Conservation (phyloP, 495 filamentous ascomycete species). For the Chaetomidium leptoderma region DNA sequence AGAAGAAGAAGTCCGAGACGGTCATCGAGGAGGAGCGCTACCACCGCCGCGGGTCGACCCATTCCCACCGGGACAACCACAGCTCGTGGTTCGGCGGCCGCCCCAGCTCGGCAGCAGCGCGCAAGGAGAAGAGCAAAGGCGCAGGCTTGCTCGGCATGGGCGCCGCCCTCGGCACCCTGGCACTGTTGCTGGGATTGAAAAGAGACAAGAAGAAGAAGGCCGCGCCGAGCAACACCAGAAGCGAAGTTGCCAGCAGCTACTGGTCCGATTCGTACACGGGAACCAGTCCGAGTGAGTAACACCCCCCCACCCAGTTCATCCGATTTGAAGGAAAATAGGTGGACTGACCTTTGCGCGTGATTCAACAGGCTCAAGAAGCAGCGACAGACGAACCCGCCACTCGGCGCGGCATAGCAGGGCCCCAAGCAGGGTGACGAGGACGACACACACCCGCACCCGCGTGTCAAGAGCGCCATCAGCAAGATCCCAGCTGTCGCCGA, state of each 20-base stretch:
- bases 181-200: slow-evolving; percentile 72
- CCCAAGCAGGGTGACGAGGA: slow-evolving; percentile 28
- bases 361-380: slow-evolving; percentile 42
- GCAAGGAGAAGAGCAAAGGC: slow-evolving; percentile 50
- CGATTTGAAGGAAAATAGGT: no score
- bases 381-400: slow-evolving; percentile 31
- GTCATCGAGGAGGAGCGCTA: slow-evolving; percentile 67
- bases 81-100: slow-evolving; percentile 63
- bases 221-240: slow-evolving; percentile 40
- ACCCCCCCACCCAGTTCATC: slow-evolving; percentile 8
- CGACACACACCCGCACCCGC: slow-evolving; percentile 27
- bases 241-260: slow-evolving; percentile 48
- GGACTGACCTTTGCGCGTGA: no score
- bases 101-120: slow-evolving; percentile 49
- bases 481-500: slow-evolving; percentile 18
- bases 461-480: slow-evolving; percentile 29
- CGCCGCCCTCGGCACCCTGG: slow-evolving; percentile 61
- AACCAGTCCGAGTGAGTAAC: slow-evolving; percentile 47
- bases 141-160: slow-evolving; percentile 54
- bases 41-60: slow-evolving; percentile 46
- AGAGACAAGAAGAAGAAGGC: slow-evolving; percentile 53
- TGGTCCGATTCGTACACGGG: slow-evolving; percentile 44
- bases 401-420: slow-evolving; percentile 21
- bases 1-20: slow-evolving; percentile 49
- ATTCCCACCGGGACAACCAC: slow-evolving; percentile 40